Conservation (phyloP, 371 early-diverging fungal species). For the Circinella minor region DNA sequence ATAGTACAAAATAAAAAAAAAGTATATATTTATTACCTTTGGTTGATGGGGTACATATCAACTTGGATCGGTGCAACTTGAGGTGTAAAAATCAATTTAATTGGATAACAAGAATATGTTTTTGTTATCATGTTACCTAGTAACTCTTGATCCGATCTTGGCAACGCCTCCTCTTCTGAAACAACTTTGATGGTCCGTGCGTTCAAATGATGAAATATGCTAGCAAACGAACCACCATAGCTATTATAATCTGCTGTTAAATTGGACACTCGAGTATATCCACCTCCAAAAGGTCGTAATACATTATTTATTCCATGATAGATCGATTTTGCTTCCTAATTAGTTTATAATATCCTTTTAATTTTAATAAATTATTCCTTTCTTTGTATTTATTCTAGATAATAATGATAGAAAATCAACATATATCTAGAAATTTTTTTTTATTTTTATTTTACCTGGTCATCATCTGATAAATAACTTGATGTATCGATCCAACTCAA, state of each 20-base stretch:
- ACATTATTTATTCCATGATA: conserved; percentile 3
- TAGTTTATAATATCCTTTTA: conserved; percentile 14
- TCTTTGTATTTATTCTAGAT: neutral
- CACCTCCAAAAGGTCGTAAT: conserved; percentile 12
- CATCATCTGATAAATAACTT: neutral
- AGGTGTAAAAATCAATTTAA: neutral
- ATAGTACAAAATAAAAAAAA: no score
- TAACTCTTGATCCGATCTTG: neutral
- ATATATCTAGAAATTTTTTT: no score
- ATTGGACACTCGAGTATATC: neutral
- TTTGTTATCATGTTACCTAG: neutral
- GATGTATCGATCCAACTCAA: conserved; percentile 16
- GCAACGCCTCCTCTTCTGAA: neutral
- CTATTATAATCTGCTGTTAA: neutral
- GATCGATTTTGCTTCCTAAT: conserved; percentile 4
- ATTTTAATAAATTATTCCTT: neutral
- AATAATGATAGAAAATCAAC: neutral
- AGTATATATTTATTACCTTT: conserved; percentile 1
- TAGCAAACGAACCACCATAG: conserved; percentile 8
- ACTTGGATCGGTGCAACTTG: neutral
- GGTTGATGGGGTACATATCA: neutral
- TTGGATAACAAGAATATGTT: neutral
- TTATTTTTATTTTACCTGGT: neutral
- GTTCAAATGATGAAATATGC: neutral
- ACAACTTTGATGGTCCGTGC: conserved; percentile 4